A percentile compares a stretch with the other conserved stretches of the same genome.
Evolutionary conservation across 2,329 filamentous ascomycete genomes (phyloP).

Genomic region (Aspergillus eucalypticola): DNA sequence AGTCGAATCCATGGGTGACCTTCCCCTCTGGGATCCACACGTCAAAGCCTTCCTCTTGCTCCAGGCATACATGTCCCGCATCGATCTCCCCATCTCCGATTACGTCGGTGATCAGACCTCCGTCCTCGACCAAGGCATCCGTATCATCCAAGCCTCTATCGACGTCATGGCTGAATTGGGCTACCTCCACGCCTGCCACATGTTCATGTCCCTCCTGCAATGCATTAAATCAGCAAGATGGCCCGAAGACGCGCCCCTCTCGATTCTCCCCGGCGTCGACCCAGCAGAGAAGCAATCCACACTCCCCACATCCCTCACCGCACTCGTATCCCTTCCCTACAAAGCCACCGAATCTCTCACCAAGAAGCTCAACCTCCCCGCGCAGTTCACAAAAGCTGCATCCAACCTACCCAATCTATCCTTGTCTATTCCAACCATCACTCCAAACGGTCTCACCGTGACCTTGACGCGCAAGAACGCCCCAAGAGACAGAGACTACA

Average conservation of each 20-base stretch:
- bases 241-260: constrained; percentile 77
- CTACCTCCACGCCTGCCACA: constrained; percentile 71
- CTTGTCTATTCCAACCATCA: constrained; percentile 62
- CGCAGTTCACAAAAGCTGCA: constrained; percentile 58
- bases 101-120: constrained; percentile 90
- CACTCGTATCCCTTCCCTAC: constrained; percentile 32
- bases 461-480: constrained; percentile 67
- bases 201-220: constrained; percentile 84
- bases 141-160: constrained; percentile 93
- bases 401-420: constrained; percentile 68
- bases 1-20: constrained; percentile 58
- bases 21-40: constrained; percentile 98
- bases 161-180: constrained; percentile 92
- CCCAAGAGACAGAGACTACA: constrained; percentile 64
- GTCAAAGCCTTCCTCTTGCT: constrained; percentile 93
- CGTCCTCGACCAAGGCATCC: constrained; percentile 92
- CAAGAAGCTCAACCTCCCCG: constrained; percentile 32
- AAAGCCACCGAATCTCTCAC: constrained; percentile 28
- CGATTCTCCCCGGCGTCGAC: constrained; percentile 73
- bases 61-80: constrained; percentile 91
- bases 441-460: constrained; percentile 59
- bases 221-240: constrained; percentile 90
- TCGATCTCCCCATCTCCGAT: constrained; percentile 90
- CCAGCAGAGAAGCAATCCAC: constrained; percentile 20
- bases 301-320: constrained; percentile 34